A percentile compares a stretch with the other conserved stretches of the same genome.
Conservation (phyloP, 768 basidiomycete species). For the Leccinum fibrillosum region DNA sequence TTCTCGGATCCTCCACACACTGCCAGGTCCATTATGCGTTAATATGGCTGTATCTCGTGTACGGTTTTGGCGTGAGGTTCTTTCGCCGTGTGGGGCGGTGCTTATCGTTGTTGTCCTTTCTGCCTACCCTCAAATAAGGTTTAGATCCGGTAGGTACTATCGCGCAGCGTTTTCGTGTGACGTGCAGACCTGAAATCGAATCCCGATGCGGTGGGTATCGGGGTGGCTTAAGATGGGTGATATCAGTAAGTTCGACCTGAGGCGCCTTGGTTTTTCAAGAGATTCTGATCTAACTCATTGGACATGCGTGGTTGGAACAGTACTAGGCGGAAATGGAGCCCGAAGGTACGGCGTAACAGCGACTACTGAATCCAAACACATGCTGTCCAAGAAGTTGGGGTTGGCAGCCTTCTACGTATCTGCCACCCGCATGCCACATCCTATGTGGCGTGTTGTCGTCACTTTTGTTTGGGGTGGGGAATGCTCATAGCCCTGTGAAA, state of each 20-base stretch:
- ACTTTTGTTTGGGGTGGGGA: neutral
- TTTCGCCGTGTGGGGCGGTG: neutral
- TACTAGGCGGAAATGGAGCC: neutral
- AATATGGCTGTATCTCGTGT: neutral
- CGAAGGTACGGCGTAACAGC: neutral
- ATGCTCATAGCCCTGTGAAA: neutral
- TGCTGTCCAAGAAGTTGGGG: neutral
- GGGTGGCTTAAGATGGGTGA: neutral
- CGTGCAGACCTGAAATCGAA: neutral
- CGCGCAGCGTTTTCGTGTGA: neutral
- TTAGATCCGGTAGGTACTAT: neutral
- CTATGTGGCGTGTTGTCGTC: neutral
- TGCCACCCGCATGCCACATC: neutral
- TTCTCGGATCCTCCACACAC: neutral
- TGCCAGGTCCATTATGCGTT: neutral
- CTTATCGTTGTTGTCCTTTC: neutral
- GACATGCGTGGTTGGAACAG: neutral
- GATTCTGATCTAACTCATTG: neutral
- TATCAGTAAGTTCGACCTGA: neutral
- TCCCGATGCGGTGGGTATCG: neutral
- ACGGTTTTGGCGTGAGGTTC: neutral
- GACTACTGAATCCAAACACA: neutral
- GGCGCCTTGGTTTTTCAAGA: too few species aligned
- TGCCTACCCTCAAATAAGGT: neutral
- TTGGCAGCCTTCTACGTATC: neutral